phyloP scores from a whole-genome alignment of 768 basidiomycete genomes.

The Mycena metata region DNA sequence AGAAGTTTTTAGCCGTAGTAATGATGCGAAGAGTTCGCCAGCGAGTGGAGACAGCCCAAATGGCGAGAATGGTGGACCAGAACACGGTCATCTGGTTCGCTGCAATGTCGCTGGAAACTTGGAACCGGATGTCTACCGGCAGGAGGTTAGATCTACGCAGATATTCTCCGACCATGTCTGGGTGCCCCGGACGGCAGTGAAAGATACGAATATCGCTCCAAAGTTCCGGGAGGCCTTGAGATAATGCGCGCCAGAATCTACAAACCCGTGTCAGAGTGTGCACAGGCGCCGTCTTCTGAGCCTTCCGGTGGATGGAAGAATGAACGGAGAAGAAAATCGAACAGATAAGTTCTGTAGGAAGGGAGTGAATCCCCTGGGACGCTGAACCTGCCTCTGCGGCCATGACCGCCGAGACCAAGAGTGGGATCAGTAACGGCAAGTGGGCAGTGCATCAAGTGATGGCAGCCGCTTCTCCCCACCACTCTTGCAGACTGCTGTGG shows the following conservation, averaged over 20 bases:
- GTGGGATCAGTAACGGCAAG: too few species aligned
- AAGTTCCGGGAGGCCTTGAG: constrained; percentile 8
- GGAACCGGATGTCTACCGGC: constrained; percentile 18
- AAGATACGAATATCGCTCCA: constrained; percentile 28
- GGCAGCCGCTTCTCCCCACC: too few species aligned
- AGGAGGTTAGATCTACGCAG: constrained; percentile 8
- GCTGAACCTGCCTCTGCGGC: too few species aligned
- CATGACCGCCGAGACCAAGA: too few species aligned
- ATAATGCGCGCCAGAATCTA: constrained; percentile 21
- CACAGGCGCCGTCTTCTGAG: neutral
- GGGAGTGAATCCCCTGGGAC: constrained; percentile 4
- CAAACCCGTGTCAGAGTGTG: constrained; percentile 17
- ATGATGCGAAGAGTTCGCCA: constrained; percentile 19
- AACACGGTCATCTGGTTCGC: constrained; percentile 8
- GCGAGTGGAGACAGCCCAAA: constrained; percentile 16
- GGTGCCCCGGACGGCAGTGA: constrained; percentile 9
- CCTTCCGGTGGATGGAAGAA: neutral
- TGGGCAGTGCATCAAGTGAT: too few species aligned
- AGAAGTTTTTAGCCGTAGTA: constrained; percentile 16
- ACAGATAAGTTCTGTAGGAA: constrained; percentile 20
- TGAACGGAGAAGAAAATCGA: constrained; percentile 16
- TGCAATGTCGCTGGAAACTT: neutral
- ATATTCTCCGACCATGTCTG: constrained; percentile 12
- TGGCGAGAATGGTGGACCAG: constrained; percentile 3
- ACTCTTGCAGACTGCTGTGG: too few species aligned